These are phyloP conservation scores for Torrubiella hemipterigena DNA, from an alignment of 2,329 filamentous ascomycete genomes.

Conservation along the genomic window DNA sequence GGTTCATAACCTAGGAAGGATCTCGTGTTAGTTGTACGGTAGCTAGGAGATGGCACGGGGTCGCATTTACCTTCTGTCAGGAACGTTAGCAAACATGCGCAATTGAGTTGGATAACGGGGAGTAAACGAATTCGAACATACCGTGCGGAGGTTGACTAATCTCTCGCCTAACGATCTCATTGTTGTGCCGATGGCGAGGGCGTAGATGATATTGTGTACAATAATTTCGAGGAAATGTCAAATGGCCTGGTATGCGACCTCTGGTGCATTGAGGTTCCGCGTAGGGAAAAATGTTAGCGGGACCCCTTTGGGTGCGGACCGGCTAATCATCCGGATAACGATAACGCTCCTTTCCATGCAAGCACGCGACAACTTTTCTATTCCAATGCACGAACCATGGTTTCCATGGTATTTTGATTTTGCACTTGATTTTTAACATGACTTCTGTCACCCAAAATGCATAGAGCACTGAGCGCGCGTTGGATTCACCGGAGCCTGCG, in stretches of 20 bases:
- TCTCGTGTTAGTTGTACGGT: constrained; percentile 13
- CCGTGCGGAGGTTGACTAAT: constrained; percentile 61
- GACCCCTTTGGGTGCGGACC: constrained; percentile 12
- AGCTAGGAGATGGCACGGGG: constrained; percentile 7
- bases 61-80: constrained; percentile 29
- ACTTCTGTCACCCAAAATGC: constrained; percentile 20
- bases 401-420: no score
- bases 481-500: constrained; percentile 30
- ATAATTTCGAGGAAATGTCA: constrained; percentile 5
- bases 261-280: constrained; percentile 4
- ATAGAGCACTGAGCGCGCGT: constrained; percentile 28
- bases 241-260: no score
- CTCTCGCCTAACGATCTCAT: constrained; percentile 48
- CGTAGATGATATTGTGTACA: constrained; percentile 2
- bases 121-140: constrained; percentile 17
- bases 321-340: constrained; percentile 12
- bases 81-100: constrained; percentile 10
- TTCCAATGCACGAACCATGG: no score
- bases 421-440: no score
- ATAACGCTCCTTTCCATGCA: neutral
- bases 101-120: constrained; percentile 4
- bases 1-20: constrained; percentile 49
- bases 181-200: constrained; percentile 10
- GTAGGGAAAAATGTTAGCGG: constrained; percentile 13
- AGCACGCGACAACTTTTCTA: neutral